Base-by-base conservation (phyloP, 306 rosid species). In the Acacia melanoxylon region DNA sequence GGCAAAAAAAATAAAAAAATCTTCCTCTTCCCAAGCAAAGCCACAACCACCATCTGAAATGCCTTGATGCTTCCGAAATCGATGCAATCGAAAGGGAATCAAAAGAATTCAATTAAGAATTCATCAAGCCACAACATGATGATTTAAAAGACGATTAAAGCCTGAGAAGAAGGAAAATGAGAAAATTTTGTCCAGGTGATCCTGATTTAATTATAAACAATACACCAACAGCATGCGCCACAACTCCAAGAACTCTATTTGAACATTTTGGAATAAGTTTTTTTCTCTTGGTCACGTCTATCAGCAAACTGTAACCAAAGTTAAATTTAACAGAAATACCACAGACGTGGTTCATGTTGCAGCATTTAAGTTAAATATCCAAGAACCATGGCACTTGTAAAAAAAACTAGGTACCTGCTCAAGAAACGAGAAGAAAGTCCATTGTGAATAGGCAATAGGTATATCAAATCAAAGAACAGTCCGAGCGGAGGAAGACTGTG, bases 261-360 rank as follows among this genome's bases (percentile, higher is more conserved):
- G 87, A 83, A 83, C 86, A 83, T 77, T 78, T 74, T 83, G 54
- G 82, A 77, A 20, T 83, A 83, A 40, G 86, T 72, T 41, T 71
- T 83, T n/a, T 77, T 83, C 65, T 83, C 86, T 58, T 46, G 79
- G 49, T 78, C 74, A 72, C 19, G 86, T 62, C 79, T 71, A 70
- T 77, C 86, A 71, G 79, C 82, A 77, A 83, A 35, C 82, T 83
- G 79, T 62, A 70, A 45, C 66, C 72, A 69, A 15, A 14, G 49
- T 76, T 52, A 58, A 68, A 46, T 71, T 86, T 37, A 63, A 20
- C 68, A 80, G 54, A 86, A 54, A 76, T 25, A 66, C 35, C 74
- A 76, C 14, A 40, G 16, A 71, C 16, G n/a, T 24, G 19, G 42
- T 75, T 62, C 52, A 20, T 46, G 33, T 45, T 15, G 16, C 44